Conservation (phyloP, 2,329 filamentous ascomycete species). For the Lasiodiplodia sp. region DNA sequence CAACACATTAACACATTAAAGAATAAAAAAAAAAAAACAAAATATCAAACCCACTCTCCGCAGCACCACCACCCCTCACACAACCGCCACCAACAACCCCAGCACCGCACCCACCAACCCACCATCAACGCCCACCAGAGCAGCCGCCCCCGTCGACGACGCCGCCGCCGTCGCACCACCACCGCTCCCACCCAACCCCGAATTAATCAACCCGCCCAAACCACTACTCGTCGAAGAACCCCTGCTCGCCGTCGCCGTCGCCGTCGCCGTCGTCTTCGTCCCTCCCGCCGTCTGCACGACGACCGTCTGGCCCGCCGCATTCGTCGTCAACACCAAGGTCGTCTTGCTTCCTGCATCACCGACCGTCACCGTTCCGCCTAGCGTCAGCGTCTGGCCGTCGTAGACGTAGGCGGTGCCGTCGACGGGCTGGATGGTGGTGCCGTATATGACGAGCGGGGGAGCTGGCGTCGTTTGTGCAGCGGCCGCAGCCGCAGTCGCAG, state of each 20-base stretch:
- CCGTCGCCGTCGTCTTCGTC: neutral
- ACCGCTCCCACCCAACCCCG: neutral
- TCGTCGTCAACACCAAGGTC: conserved; percentile 20
- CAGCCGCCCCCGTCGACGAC: conserved; percentile 12
- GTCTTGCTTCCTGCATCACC: neutral
- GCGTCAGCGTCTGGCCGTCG: conserved; percentile 3
- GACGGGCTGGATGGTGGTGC: conserved; percentile 1
- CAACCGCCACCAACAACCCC: neutral
- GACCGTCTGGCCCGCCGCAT: conserved; percentile 23
- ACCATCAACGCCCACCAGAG: neutral
- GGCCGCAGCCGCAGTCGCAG: neutral
- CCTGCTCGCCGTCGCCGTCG: neutral
- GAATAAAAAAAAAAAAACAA: neutral
- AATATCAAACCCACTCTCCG: neutral
- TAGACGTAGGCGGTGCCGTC: conserved; percentile 7
- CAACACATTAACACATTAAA: neutral
- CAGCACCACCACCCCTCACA: neutral
- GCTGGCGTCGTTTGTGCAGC: neutral
- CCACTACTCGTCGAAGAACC: neutral
- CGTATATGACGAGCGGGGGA: conserved; percentile 5
- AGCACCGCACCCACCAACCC: neutral
- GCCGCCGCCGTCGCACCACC: neutral
- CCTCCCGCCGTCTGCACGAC: conserved; percentile 2
- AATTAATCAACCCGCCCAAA: conserved; percentile 14
- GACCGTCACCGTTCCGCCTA: conserved; percentile 5